phyloP scores from a whole-genome alignment of 78 protist genomes.

The Salpingoeca rosetta region DNA sequence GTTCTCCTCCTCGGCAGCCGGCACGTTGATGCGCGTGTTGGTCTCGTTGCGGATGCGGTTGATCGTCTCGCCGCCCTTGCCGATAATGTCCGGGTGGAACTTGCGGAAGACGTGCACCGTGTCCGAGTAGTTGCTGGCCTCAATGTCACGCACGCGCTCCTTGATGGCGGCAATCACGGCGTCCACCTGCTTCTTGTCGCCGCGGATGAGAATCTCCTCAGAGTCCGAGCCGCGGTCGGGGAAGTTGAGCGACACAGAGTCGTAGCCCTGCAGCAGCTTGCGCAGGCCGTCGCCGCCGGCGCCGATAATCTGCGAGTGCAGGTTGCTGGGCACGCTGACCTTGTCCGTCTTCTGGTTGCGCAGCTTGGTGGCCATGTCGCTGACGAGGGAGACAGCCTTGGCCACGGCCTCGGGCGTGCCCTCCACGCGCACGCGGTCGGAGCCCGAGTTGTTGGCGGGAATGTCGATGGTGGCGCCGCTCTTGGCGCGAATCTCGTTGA shows the following conservation, averaged over 20 bases:
- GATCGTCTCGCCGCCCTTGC: slow-evolving; percentile 1
- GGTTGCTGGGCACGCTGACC: neutral
- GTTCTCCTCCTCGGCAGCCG: neutral
- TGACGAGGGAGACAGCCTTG: neutral
- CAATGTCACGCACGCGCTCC: neutral
- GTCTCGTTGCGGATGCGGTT: neutral
- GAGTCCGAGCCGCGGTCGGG: neutral
- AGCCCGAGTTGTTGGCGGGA: neutral
- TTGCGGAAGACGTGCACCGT: neutral
- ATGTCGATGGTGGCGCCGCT: neutral
- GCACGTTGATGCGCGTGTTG: neutral
- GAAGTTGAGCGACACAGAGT: neutral
- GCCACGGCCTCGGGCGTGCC: slow-evolving; percentile 7
- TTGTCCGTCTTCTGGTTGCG: neutral
- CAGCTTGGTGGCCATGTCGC: neutral
- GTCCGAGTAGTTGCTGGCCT: neutral
- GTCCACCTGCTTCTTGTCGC: neutral
- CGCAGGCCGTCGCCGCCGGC: neutral
- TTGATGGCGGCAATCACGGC: neutral
- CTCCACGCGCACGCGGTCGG: neutral
- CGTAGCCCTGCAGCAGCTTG: neutral
- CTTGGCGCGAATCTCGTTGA: neutral
- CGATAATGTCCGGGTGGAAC: slow-evolving; percentile 8
- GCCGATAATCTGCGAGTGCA: neutral
- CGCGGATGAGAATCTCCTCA: neutral